Evolutionary conservation across 495 filamentous ascomycete species (phyloP).

Genomic region (Hypoxylon trugodes): DNA sequence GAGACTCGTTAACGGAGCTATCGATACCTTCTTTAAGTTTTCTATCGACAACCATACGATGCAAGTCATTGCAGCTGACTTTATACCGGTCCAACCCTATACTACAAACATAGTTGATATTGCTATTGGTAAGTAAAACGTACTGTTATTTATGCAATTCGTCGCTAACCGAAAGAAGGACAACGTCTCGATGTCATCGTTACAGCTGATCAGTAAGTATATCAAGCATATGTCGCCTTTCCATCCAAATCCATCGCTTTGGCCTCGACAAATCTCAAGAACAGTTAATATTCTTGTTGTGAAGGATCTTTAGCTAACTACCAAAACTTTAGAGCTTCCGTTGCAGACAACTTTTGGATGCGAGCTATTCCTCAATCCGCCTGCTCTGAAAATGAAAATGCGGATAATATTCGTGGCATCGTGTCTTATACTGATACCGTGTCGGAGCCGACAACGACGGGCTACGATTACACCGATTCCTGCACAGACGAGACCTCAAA

Average conservation of each 20-base stretch:
- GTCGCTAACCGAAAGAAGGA: constrained; percentile 41
- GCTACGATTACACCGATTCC: constrained; percentile 41
- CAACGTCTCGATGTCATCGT: constrained; percentile 75
- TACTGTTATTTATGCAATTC: constrained; percentile 25
- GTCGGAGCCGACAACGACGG: constrained; percentile 46
- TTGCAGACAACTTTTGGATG: constrained; percentile 66
- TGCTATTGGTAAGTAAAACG: constrained; percentile 56
- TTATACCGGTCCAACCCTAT: constrained; percentile 59
- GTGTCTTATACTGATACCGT: constrained; percentile 57
- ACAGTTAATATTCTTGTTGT: background rate
- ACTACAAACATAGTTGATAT: constrained; percentile 56
- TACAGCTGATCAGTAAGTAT: constrained; percentile 57
- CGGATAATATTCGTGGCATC: constrained; percentile 64
- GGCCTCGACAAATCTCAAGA: too few relatives aligned
- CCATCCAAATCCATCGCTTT: too few relatives aligned
- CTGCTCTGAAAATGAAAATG: constrained; percentile 51
- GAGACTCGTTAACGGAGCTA: constrained; percentile 63
- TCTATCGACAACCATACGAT: constrained; percentile 60
- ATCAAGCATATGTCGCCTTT: too few relatives aligned
- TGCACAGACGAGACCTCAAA: constrained; percentile 52
- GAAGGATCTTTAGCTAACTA: background rate
- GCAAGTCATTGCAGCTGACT: constrained; percentile 58
- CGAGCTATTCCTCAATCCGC: constrained; percentile 64
- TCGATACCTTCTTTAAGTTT: constrained; percentile 59
- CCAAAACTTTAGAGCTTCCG: constrained; percentile 13